Conservation (phyloP, 2,329 filamentous ascomycete genomes). For the Elsinoe ampelina region DNA sequence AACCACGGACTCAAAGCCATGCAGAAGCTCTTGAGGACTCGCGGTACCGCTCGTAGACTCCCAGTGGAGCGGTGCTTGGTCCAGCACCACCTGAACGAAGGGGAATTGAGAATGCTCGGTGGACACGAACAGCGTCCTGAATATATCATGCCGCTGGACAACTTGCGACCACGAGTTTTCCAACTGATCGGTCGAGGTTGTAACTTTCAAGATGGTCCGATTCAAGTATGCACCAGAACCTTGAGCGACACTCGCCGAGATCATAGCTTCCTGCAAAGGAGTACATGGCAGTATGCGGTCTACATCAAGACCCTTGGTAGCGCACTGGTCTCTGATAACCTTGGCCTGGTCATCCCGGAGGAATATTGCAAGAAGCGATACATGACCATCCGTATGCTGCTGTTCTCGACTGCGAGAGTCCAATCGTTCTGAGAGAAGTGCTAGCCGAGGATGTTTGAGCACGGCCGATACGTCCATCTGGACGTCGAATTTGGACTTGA, state of each 20-base stretch:
- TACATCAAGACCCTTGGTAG: conserved; percentile 30
- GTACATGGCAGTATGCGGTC: conserved; percentile 67
- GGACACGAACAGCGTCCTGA: conserved; percentile 65
- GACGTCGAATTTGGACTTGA: conserved; percentile 42
- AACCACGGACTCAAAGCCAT: not conserved
- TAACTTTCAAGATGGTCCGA: conserved; percentile 55
- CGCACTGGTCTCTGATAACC: conserved; percentile 13
- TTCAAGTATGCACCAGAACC: conserved; percentile 58
- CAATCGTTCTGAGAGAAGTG: conserved; percentile 44
- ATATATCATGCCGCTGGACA: conserved; percentile 59
- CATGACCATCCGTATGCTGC: not conserved
- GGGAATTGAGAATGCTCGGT: conserved; percentile 53
- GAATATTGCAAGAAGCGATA: conserved; percentile 8
- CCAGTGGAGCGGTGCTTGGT: conserved; percentile 38
- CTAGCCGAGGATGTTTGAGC: conserved; percentile 58
- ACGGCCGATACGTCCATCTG: conserved; percentile 59
- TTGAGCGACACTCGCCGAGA: conserved; percentile 46
- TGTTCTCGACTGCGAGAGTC: conserved; percentile 20
- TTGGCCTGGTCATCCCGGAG: conserved; percentile 3
- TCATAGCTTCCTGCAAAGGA: conserved; percentile 80
- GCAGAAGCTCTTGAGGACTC: conserved; percentile 16
- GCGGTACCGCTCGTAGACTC: conserved; percentile 19
- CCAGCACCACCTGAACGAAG: conserved; percentile 63
- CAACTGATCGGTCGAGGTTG: conserved; percentile 42
- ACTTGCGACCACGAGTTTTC: conserved; percentile 54